These are phyloP conservation scores for Mycena polygramma DNA, from an alignment of 768 basidiomycete genomes.

Conservation along the genomic window DNA sequence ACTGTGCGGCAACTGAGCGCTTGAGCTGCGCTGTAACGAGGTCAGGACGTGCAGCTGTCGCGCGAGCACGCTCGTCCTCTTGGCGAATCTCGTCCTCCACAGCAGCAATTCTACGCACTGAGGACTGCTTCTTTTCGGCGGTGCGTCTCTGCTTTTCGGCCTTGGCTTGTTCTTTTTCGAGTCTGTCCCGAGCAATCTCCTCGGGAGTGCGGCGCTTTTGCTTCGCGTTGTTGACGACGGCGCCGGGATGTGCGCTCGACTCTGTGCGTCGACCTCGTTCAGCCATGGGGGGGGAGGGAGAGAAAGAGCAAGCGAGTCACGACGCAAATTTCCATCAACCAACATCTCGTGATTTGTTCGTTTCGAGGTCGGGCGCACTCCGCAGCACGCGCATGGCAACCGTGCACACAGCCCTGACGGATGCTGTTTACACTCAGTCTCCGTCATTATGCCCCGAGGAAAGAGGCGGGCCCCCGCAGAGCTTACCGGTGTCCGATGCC, in stretches of 20 bases:
- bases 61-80: slow-evolving; percentile 12
- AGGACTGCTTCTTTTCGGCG: background rate
- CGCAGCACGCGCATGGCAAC: too few species aligned
- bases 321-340: too few species aligned
- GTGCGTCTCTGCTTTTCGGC: background rate
- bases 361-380: too few species aligned
- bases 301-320: too few species aligned
- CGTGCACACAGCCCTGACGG: too few species aligned
- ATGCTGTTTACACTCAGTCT: too few species aligned
- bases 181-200: background rate
- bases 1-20: background rate
- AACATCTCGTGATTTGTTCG: too few species aligned
- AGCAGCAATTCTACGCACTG: background rate
- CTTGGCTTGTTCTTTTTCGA: background rate
- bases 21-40: slow-evolving; percentile 11
- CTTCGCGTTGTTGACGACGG: slow-evolving; percentile 6
- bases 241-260: background rate
- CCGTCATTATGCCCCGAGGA: too few species aligned
- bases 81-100: background rate
- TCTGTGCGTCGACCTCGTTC: background rate
- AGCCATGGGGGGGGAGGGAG: slow-evolving; percentile 11
- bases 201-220: slow-evolving; percentile 9
- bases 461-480: too few species aligned
- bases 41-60: slow-evolving; percentile 19
- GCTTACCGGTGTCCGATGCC: too few species aligned